Conservation (phyloP, 441 rosid genomes). For the Arabidopsis lyrata region DNA sequence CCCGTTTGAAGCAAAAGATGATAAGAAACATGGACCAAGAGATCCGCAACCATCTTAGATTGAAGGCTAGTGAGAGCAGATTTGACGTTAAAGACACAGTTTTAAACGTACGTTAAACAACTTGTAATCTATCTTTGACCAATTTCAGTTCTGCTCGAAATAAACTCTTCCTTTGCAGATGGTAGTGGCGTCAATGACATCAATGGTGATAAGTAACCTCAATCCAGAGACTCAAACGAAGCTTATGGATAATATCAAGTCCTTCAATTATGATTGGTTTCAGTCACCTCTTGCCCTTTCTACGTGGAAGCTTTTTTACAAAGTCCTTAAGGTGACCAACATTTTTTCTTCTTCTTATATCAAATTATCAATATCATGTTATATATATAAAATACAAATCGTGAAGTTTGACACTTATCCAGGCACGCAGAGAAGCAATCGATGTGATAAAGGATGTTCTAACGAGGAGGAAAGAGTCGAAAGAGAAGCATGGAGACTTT, state of each 20-base stretch:
- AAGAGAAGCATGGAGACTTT: slow-evolving; percentile 21
- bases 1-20: not conserved
- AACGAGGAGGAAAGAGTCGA: slow-evolving; percentile 12
- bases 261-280: not conserved
- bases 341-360: not conserved
- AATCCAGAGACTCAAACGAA: not conserved
- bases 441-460: not conserved
- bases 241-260: not conserved
- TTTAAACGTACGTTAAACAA: not conserved
- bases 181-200: not conserved
- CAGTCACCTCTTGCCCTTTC: not conserved
- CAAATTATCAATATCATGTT: too few species aligned
- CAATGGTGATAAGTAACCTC: not conserved
- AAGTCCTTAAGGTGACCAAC: slow-evolving; percentile 1
- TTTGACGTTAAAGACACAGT: not conserved
- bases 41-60: not conserved
- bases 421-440: slow-evolving; percentile 1
- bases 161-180: not conserved
- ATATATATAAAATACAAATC: too few species aligned
- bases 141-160: too few species aligned
- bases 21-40: not conserved
- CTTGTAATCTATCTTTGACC: too few species aligned
- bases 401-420: too few species aligned
- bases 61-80: not conserved
- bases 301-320: slow-evolving; percentile 11